phyloP scores from a whole-genome alignment of 192 early-diverging fungal species.

The Phycomyces blakesleeanus region DNA sequence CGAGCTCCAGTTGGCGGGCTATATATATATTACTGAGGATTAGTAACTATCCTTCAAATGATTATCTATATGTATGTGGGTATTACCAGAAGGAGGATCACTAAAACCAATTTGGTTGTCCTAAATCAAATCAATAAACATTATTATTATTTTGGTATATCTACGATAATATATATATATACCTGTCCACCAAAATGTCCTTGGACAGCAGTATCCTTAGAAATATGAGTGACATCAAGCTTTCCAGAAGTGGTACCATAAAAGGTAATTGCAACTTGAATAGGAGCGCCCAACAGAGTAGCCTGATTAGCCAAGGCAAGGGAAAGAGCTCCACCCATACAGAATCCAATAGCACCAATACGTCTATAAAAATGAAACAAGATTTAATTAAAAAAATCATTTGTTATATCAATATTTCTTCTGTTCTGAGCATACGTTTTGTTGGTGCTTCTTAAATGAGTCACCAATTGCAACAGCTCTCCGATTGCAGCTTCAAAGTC shows the following conservation, averaged over 20 bases:
- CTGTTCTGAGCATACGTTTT: slow-evolving; percentile 12
- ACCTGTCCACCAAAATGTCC: slow-evolving; percentile 27
- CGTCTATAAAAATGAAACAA: slow-evolving; percentile 18
- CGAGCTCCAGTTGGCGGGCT: slow-evolving; percentile 3
- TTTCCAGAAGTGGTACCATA: slow-evolving; percentile 32
- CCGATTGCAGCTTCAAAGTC: slow-evolving; percentile 38
- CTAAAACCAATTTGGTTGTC: slow-evolving; percentile 24
- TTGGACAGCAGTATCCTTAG: slow-evolving; percentile 24
- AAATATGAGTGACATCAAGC: slow-evolving; percentile 16
- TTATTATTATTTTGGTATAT: too few relatives aligned
- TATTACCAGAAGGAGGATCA: slow-evolving; percentile 18
- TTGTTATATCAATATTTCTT: too few relatives aligned
- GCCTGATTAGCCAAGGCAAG: slow-evolving; percentile 38
- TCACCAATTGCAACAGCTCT: slow-evolving; percentile 20
- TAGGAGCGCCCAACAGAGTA: slow-evolving; percentile 11
- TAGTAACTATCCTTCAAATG: too few relatives aligned
- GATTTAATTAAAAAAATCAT: neutral
- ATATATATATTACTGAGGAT: too few relatives aligned
- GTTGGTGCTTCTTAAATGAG: slow-evolving; percentile 17
- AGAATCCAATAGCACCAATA: slow-evolving; percentile 45
- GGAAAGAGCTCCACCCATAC: slow-evolving; percentile 44
- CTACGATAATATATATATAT: too few relatives aligned
- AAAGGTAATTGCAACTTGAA: slow-evolving; percentile 30
- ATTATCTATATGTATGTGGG: neutral
- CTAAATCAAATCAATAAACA: neutral